Percentiles rank a stretch among this genome's conserved stretches.
These are phyloP conservation scores for Aspergillus niger DNA, from an alignment of 2,329 filamentous ascomycete genomes.

Conservation along the genomic window DNA sequence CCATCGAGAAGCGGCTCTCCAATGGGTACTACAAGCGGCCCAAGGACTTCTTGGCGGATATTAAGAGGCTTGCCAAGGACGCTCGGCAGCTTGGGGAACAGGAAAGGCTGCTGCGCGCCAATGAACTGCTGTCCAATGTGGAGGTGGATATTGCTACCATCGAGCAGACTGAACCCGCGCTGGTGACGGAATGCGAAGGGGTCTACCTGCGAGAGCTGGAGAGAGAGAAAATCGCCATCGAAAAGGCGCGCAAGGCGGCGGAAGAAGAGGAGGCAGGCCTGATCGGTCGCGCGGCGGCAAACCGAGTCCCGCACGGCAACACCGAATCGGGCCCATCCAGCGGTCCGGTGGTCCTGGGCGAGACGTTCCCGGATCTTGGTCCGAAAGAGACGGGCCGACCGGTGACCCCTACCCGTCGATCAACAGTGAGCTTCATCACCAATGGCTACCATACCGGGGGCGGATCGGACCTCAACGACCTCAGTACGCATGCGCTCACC, in stretches of 20 bases:
- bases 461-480: conserved; percentile 44
- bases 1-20: conserved; percentile 92
- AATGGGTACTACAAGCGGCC: conserved; percentile 95
- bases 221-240: conserved; percentile 65
- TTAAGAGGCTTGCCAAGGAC: conserved; percentile 82
- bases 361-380: conserved; percentile 59
- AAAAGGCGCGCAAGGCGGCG: conserved; percentile 50
- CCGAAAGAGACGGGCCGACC: conserved; percentile 53
- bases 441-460: conserved; percentile 57
- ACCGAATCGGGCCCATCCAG: conserved; percentile 53
- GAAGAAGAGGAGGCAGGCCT: conserved; percentile 45
- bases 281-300: conserved; percentile 48
- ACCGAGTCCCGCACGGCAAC: conserved; percentile 55
- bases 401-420: conserved; percentile 60
- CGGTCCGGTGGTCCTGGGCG: conserved; percentile 64
- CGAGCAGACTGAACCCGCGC: conserved; percentile 63
- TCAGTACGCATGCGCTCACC: conserved; percentile 42
- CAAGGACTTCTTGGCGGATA: conserved; percentile 84
- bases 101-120: conserved; percentile 80
- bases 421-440: conserved; percentile 48
- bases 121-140: conserved; percentile 88
- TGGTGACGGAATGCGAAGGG: conserved; percentile 74
- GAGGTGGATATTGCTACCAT: conserved; percentile 87
- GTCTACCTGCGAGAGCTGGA: conserved; percentile 74
- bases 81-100: conserved; percentile 79